Conservation (phyloP, 1,284 basidiomycete species). For the Boletus sp. region DNA sequence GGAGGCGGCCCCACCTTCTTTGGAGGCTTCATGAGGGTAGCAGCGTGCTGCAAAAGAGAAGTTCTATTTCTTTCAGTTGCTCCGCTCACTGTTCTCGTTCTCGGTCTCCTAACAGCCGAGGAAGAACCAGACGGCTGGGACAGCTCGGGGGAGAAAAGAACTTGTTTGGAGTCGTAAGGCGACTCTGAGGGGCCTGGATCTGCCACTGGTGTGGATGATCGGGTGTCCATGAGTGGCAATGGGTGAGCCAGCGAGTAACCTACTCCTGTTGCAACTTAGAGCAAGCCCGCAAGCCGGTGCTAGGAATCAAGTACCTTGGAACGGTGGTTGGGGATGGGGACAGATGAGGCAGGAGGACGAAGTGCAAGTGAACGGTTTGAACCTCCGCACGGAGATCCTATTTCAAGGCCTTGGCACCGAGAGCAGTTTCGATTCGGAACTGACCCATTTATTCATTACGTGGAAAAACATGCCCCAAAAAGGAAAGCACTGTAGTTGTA, state of each 20-base stretch:
- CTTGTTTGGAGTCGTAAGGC: slow-evolving; percentile 5
- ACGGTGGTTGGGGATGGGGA: neutral
- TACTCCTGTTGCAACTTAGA: slow-evolving; percentile 1
- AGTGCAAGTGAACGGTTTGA: too few species aligned
- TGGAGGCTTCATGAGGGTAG: slow-evolving; percentile 31
- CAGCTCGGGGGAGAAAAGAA: neutral
- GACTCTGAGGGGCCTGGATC: slow-evolving; percentile 14
- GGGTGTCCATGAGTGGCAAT: slow-evolving; percentile 17
- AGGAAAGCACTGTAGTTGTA: slow-evolving; percentile 17
- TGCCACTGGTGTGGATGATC: slow-evolving; percentile 15
- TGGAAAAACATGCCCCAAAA: slow-evolving; percentile 4
- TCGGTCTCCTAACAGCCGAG: slow-evolving; percentile 14
- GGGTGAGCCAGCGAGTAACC: slow-evolving; percentile 3
- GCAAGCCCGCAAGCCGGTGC: neutral
- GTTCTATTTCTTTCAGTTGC: slow-evolving; percentile 8
- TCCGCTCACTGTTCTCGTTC: neutral
- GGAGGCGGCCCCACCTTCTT: slow-evolving; percentile 43
- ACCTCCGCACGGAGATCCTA: neutral
- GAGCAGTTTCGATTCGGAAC: neutral
- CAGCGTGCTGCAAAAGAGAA: slow-evolving; percentile 17
- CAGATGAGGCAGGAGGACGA: neutral
- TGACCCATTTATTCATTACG: too few species aligned
- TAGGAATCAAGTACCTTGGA: slow-evolving; percentile 5
- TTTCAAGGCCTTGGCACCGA: slow-evolving; percentile 12
- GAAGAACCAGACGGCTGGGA: slow-evolving; percentile 12